A percentile compares a stretch with the other conserved stretches of the same genome.
These are phyloP conservation scores for Botryotinia calthae DNA, from an alignment of 2,329 filamentous ascomycete species.

Conservation along the genomic window DNA sequence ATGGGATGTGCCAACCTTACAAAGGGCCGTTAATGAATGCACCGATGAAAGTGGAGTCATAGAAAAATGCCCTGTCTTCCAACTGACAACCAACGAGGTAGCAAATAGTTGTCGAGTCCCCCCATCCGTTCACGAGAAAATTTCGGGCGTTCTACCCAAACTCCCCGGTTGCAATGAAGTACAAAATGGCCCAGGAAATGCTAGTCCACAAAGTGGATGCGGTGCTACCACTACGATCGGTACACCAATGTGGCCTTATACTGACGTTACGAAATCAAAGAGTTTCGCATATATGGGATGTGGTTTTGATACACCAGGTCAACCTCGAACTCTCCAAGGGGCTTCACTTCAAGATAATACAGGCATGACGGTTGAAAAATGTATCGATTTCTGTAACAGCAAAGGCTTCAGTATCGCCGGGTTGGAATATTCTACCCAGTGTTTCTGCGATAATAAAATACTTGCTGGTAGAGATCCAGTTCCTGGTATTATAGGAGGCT, in stretches of 20 bases:
- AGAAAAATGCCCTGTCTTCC: slow-evolving; percentile 44
- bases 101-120: slow-evolving; percentile 52
- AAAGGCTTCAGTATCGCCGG: slow-evolving; percentile 35
- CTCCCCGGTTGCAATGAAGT: slow-evolving; percentile 55
- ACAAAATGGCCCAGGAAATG: slow-evolving; percentile 30
- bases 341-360: slow-evolving; percentile 15
- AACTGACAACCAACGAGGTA: slow-evolving; percentile 53
- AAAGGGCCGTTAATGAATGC: slow-evolving; percentile 51
- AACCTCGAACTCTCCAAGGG: slow-evolving; percentile 38
- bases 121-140: slow-evolving; percentile 44
- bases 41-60: slow-evolving; percentile 45
- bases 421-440: slow-evolving; percentile 38
- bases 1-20: slow-evolving; percentile 50
- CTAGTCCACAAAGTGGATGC: slow-evolving; percentile 43
- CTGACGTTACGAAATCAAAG: slow-evolving; percentile 45
- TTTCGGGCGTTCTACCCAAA: slow-evolving; percentile 46
- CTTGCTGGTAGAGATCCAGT: slow-evolving; percentile 20
- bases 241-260: slow-evolving; percentile 45
- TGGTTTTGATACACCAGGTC: slow-evolving; percentile 48
- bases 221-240: slow-evolving; percentile 50
- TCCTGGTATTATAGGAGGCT: slow-evolving; percentile 11
- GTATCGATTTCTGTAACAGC: slow-evolving; percentile 37
- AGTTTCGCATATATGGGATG: slow-evolving; percentile 62
- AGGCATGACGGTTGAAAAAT: slow-evolving; percentile 30
- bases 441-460: slow-evolving; percentile 32